These are phyloP conservation scores for Neophaeococcomyces mojaviensis DNA, from an alignment of 2,329 filamentous ascomycete species.

Conservation along the genomic window DNA sequence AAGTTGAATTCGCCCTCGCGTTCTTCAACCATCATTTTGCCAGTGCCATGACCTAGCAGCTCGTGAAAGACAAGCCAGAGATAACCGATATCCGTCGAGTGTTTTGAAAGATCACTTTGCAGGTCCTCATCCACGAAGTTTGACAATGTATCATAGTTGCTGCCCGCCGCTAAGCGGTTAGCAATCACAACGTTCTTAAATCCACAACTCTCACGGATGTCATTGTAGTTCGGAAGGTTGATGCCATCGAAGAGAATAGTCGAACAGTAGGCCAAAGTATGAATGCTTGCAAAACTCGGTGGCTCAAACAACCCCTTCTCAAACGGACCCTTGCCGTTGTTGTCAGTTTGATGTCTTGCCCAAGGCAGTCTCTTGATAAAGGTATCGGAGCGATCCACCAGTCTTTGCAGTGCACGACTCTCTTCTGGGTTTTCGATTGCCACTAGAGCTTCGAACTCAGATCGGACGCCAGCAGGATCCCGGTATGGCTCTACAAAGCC, in stretches of 20 bases:
- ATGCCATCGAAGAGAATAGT: constrained; percentile 51
- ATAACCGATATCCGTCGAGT: constrained; percentile 69
- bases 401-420: constrained; percentile 75
- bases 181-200: constrained; percentile 75
- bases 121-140: constrained; percentile 77
- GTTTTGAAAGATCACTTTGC: no score
- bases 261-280: constrained; percentile 74
- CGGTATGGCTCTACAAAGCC: constrained; percentile 82
- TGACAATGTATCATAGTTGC: constrained; percentile 83
- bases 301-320: constrained; percentile 95
- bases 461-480: constrained; percentile 71
- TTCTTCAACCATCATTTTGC: constrained; percentile 88
- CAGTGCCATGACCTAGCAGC: constrained; percentile 79
- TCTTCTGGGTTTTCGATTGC: constrained; percentile 79
- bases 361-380: constrained; percentile 89
- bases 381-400: constrained; percentile 71
- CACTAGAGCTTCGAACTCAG: constrained; percentile 80
- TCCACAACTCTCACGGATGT: constrained; percentile 54
- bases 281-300: constrained; percentile 90
- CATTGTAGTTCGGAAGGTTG: constrained; percentile 48
- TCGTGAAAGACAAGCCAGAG: constrained; percentile 91
- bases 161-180: constrained; percentile 85
- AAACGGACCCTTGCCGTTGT: no score
- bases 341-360: no score
- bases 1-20: constrained; percentile 79